Percentiles rank a stretch among this genome's conserved stretches.
Evolutionary conservation across 1,284 basidiomycete genomes (phyloP).

Genomic region (Sporisorium scitamineum): DNA sequence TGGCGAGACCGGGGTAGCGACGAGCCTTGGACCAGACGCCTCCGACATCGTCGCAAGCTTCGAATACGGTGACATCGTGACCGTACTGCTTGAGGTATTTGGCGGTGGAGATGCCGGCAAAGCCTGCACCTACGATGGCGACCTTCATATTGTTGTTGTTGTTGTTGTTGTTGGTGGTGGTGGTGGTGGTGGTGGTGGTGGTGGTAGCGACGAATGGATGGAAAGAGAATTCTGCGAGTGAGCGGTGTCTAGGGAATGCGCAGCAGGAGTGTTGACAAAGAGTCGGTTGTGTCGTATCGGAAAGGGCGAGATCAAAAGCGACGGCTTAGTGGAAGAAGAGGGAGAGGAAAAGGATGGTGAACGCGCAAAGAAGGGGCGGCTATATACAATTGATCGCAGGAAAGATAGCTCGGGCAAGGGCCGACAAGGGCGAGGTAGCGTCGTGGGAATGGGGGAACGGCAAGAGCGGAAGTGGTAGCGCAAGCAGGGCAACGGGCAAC

Average conservation of each 20-base stretch:
- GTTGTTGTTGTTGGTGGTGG: neutral
- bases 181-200: neutral
- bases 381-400: slow-evolving; percentile 13
- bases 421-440: neutral
- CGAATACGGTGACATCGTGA: slow-evolving; percentile 49
- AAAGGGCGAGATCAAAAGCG: neutral
- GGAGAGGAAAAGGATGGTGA: neutral
- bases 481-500: neutral
- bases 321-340: neutral
- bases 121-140: slow-evolving; percentile 51
- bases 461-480: neutral
- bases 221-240: neutral
- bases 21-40: slow-evolving; percentile 54
- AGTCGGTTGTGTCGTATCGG: too few relatives aligned
- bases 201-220: too few relatives aligned
- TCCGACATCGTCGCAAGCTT: slow-evolving; percentile 41
- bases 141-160: slow-evolving; percentile 27
- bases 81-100: slow-evolving; percentile 51
- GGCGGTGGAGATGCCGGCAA: slow-evolving; percentile 52
- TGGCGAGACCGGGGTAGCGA: slow-evolving; percentile 57
- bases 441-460: neutral
- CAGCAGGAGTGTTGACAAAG: neutral
- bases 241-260: neutral
- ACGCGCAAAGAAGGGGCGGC: slow-evolving; percentile 2
- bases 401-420: neutral